Percentiles rank a stretch among this genome's conserved stretches.
These are phyloP conservation scores for Acanthamoeba sp. DNA, from an alignment of 208 protist species.

Conservation along the genomic window DNA sequence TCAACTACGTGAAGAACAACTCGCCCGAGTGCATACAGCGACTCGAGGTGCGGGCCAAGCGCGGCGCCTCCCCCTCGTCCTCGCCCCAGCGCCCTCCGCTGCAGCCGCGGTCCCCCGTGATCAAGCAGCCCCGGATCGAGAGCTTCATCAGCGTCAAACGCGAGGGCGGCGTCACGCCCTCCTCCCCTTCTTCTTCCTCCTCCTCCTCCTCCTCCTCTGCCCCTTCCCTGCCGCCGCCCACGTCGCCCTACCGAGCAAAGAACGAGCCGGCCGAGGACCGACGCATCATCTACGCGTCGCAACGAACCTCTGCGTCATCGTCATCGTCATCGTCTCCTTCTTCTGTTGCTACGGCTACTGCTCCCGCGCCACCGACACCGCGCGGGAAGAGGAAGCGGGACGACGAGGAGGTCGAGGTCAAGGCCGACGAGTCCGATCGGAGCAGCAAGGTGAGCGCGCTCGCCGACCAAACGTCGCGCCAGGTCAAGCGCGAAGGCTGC, in stretches of 20 bases:
- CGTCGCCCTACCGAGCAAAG: background rate
- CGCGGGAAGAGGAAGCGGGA: conserved; percentile 30
- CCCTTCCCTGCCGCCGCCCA: background rate
- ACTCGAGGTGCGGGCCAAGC: background rate
- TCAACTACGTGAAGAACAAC: conserved; percentile 43
- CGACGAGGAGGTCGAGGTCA: background rate
- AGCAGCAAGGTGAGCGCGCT: background rate
- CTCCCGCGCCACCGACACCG: background rate
- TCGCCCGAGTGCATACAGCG: conserved; percentile 44
- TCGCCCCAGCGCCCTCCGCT: background rate
- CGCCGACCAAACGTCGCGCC: background rate
- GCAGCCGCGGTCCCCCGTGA: background rate
- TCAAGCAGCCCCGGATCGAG: background rate
- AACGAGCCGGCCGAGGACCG: background rate
- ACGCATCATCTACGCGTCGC: background rate
- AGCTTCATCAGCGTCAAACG: conserved; percentile 28
- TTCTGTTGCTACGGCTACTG: background rate
- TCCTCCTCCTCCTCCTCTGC: background rate
- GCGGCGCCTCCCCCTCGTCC: background rate
- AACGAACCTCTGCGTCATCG: background rate
- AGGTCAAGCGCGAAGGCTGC: background rate
- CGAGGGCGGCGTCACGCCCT: background rate
- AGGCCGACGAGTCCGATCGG: background rate
- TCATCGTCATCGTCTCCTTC: background rate
- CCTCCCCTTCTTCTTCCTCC: background rate